Evolutionary conservation across 768 basidiomycete genomes (phyloP).

Genomic region (Tephrocybe sp.): DNA sequence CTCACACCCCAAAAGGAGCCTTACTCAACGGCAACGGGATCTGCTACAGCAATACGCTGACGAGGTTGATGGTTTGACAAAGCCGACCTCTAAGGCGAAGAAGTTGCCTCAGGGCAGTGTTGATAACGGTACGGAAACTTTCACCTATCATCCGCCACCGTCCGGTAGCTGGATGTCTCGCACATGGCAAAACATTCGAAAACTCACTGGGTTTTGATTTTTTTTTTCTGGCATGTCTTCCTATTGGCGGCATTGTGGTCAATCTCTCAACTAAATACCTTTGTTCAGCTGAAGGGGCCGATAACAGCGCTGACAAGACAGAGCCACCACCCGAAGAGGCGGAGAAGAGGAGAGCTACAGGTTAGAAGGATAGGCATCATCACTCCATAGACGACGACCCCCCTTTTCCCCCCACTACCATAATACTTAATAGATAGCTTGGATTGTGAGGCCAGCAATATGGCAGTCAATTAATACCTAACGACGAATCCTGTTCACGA

Average conservation of each 20-base stretch:
- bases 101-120: conserved; percentile 14
- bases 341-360: conserved; percentile 54
- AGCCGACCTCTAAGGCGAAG: conserved; percentile 17
- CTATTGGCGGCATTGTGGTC: conserved; percentile 23
- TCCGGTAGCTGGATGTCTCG: conserved; percentile 71
- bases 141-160: conserved; percentile 55
- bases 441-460: not conserved
- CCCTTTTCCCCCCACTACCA: not conserved
- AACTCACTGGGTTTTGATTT: conserved; percentile 70
- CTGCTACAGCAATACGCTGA: conserved; percentile 89
- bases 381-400: conserved; percentile 10
- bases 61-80: conserved; percentile 77
- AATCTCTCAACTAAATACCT: conserved; percentile 22
- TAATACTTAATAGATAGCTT: conserved; percentile 14
- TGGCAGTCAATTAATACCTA: not conserved
- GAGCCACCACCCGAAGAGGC: conserved; percentile 30
- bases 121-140: conserved; percentile 79
- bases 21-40: conserved; percentile 82
- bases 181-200: conserved; percentile 65
- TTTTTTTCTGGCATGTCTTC: conserved; percentile 49
- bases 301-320: conserved; percentile 23
- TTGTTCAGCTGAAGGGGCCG: conserved; percentile 25
- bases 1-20: conserved; percentile 48
- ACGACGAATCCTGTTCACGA: not conserved
- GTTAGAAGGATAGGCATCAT: conserved; percentile 24